Conservation (phyloP, 2,329 filamentous ascomycete species). For the Gremmenia infestans region DNA sequence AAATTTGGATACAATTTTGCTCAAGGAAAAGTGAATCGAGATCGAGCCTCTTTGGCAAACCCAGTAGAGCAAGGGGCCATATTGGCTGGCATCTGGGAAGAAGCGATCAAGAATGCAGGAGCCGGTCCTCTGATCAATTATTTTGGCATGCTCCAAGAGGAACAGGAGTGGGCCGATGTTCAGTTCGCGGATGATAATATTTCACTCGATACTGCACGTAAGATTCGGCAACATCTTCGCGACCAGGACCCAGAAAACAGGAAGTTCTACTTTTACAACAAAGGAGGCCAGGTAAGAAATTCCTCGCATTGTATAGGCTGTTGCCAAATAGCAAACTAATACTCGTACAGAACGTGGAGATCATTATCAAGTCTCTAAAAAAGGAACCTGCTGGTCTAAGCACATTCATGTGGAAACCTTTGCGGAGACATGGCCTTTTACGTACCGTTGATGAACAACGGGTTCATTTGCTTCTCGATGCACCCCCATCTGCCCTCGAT, state of each 20-base stretch:
- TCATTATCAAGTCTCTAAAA: background rate
- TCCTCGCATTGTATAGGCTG: too few species aligned
- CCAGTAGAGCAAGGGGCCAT: background rate
- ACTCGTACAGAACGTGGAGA: background rate
- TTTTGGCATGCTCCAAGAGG: slow-evolving; percentile 12
- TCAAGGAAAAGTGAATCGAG: background rate
- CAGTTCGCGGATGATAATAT: slow-evolving; percentile 3
- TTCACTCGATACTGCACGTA: slow-evolving; percentile 1
- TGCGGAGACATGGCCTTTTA: background rate
- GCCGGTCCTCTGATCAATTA: slow-evolving; percentile 6
- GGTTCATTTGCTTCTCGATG: slow-evolving; percentile 9
- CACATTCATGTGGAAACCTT: background rate
- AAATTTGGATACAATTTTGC: background rate
- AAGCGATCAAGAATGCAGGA: background rate
- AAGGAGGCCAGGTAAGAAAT: background rate
- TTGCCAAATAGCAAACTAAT: background rate
- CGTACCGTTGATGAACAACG: background rate
- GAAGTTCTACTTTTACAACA: background rate
- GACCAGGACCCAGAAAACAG: background rate
- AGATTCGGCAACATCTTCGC: slow-evolving; percentile 12
- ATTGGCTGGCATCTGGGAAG: background rate
- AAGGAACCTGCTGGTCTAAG: background rate
- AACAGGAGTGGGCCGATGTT: slow-evolving; percentile 10
- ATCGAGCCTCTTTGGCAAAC: background rate
- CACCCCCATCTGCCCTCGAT: background rate